Conservation (phyloP, 2,329 filamentous ascomycete species). For the Pyrenophora graminea region DNA sequence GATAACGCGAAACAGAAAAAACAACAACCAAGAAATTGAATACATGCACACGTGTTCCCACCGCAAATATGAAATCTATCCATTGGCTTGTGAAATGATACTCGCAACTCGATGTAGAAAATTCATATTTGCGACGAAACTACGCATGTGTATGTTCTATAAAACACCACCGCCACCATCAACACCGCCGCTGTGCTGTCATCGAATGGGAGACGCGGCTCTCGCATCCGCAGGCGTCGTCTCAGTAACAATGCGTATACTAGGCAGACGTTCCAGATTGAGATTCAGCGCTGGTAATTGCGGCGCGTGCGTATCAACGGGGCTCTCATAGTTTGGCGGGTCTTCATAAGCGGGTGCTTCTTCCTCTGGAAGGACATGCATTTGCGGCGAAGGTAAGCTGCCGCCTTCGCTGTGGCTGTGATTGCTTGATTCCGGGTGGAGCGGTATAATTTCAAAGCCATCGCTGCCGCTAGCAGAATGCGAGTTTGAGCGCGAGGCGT, state of each 20-base stretch:
- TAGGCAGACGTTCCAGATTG: conserved; percentile 48
- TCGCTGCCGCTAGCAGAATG: conserved; percentile 27
- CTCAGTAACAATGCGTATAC: conserved; percentile 51
- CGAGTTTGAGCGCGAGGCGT: conserved; percentile 26
- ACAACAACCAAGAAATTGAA: too few species aligned
- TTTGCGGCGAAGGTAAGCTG: conserved; percentile 25
- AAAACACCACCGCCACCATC: too few species aligned
- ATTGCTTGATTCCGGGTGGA: conserved; percentile 39
- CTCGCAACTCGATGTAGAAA: too few species aligned
- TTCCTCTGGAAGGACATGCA: conserved; percentile 38
- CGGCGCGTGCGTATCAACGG: conserved; percentile 38
- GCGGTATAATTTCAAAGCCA: conserved; percentile 51
- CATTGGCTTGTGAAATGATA: too few species aligned
- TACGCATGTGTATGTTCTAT: too few species aligned
- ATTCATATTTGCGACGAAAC: too few species aligned
- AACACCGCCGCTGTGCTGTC: neutral
- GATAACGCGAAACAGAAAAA: too few species aligned
- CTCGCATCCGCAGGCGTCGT: conserved; percentile 26
- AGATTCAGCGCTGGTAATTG: conserved; percentile 48
- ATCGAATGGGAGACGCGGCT: conserved; percentile 15
- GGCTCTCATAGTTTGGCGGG: conserved; percentile 55
- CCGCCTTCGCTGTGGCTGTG: conserved; percentile 37
- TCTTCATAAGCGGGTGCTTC: conserved; percentile 51
- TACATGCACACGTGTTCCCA: too few species aligned
- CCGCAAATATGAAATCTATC: too few species aligned